A percentile compares a stretch with the other conserved stretches of the same genome.
Conservation (phyloP, 75 land plant genomes). For the Pinus taeda region DNA sequence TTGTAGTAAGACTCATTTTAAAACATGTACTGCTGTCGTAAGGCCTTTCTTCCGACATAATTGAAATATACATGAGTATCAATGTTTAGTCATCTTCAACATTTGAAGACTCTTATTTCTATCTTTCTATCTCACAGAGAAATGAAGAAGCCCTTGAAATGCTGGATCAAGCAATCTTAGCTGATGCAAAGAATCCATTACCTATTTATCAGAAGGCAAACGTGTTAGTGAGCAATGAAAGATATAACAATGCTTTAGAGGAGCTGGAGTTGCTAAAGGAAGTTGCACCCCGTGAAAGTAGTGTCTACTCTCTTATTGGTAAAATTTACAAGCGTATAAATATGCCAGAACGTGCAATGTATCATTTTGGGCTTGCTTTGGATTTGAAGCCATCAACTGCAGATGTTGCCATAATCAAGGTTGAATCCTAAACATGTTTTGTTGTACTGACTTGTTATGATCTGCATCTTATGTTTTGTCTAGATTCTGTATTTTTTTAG, state of each 20-base stretch:
- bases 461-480: neutral
- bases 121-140: slow-evolving; percentile 41
- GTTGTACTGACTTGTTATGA: slow-evolving; percentile 1
- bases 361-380: slow-evolving; percentile 87
- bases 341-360: slow-evolving; percentile 87
- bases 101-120: neutral
- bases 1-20: neutral
- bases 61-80: neutral
- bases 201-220: slow-evolving; percentile 94
- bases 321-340: slow-evolving; percentile 78
- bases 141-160: slow-evolving; percentile 72
- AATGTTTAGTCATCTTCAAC: neutral
- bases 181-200: slow-evolving; percentile 94
- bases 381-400: slow-evolving; percentile 94
- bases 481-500: neutral
- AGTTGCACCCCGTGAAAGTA: slow-evolving; percentile 89
- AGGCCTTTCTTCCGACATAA: neutral
- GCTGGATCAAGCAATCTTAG: slow-evolving; percentile 86
- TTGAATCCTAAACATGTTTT: slow-evolving; percentile 7
- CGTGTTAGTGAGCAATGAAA: slow-evolving; percentile 74
- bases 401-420: slow-evolving; percentile 94
- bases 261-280: slow-evolving; percentile 85
- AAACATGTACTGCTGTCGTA: neutral
- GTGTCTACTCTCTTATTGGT: slow-evolving; percentile 94
- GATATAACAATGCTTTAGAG: slow-evolving; percentile 71